phyloP scores from a whole-genome alignment of 768 basidiomycete species.

The Leucogyrophana mollusca region DNA sequence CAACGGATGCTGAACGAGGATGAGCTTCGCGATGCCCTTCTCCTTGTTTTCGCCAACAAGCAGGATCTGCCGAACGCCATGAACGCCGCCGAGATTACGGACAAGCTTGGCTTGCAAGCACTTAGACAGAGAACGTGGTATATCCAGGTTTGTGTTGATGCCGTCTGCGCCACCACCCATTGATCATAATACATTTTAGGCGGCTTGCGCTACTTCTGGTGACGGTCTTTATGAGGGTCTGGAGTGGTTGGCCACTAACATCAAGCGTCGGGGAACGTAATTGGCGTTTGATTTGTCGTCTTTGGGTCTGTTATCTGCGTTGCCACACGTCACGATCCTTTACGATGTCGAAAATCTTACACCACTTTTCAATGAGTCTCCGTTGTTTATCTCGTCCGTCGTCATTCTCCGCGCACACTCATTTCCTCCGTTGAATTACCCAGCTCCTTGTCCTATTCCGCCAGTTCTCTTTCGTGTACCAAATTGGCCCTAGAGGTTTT shows the following conservation, averaged over 20 bases:
- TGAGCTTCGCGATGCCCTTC: constrained; percentile 96
- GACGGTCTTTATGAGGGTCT: constrained; percentile 98
- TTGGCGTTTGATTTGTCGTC: constrained; percentile 25
- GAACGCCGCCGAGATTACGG: constrained; percentile 99
- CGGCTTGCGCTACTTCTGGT: constrained; percentile 97
- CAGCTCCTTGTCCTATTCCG: constrained; percentile 12
- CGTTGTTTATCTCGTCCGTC: constrained; percentile 20
- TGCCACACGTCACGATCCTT: constrained; percentile 57
- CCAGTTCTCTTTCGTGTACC: constrained; percentile 28
- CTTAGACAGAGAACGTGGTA: constrained; percentile 98
- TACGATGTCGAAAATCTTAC: constrained; percentile 57
- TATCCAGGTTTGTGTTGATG: constrained; percentile 68
- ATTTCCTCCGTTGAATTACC: constrained; percentile 25
- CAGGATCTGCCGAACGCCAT: constrained; percentile 99
- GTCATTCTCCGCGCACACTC: constrained; percentile 28
- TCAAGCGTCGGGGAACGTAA: constrained; percentile 83
- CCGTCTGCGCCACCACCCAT: constrained; percentile 4
- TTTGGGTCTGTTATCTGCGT: constrained; percentile 51
- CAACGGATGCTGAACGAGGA: constrained; percentile 99
- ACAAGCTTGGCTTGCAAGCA: constrained; percentile 98
- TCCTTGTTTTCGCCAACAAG: constrained; percentile 99
- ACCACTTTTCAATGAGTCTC: constrained; percentile 39
- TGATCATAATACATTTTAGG: constrained; percentile 45
- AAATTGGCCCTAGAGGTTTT: constrained; percentile 23
- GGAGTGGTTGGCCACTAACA: constrained; percentile 93